These are phyloP conservation scores for Thalia dealbata DNA, from an alignment of 176 grass and related monocot species.

Conservation along the genomic window DNA sequence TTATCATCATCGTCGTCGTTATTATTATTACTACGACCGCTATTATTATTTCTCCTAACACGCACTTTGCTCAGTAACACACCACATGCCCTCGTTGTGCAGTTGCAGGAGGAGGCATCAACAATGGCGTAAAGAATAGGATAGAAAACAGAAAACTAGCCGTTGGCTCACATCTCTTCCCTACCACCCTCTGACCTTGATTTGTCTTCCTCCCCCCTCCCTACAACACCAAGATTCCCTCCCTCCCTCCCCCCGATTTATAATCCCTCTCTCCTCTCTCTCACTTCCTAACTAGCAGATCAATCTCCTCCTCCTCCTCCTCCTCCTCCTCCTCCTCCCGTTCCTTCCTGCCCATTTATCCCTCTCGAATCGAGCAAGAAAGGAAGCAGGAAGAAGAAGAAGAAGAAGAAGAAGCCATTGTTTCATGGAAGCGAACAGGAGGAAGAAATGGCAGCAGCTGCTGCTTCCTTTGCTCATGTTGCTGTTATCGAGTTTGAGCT, in stretches of 20 bases:
- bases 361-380: too few relatives aligned
- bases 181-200: background rate
- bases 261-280: background rate
- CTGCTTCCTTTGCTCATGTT: background rate
- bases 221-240: background rate
- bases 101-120: background rate
- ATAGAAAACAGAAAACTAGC: background rate
- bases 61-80: background rate
- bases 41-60: background rate
- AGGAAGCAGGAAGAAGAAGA: background rate
- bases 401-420: background rate
- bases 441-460: background rate
- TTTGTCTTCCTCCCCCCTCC: background rate
- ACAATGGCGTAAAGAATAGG: background rate
- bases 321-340: background rate
- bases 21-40: background rate
- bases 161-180: constrained; percentile 3
- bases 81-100: background rate
- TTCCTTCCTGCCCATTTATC: background rate
- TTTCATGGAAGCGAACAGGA: background rate
- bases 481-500: constrained; percentile 1
- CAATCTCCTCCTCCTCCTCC: background rate
- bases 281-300: background rate
- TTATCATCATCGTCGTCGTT: background rate
- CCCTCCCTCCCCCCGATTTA: background rate